A percentile compares a stretch with the other conserved stretches of the same genome.
These are phyloP conservation scores for Lodderomyces oxycetoniae DNA, from an alignment of 1,139 yeast species.

Conservation along the genomic window DNA sequence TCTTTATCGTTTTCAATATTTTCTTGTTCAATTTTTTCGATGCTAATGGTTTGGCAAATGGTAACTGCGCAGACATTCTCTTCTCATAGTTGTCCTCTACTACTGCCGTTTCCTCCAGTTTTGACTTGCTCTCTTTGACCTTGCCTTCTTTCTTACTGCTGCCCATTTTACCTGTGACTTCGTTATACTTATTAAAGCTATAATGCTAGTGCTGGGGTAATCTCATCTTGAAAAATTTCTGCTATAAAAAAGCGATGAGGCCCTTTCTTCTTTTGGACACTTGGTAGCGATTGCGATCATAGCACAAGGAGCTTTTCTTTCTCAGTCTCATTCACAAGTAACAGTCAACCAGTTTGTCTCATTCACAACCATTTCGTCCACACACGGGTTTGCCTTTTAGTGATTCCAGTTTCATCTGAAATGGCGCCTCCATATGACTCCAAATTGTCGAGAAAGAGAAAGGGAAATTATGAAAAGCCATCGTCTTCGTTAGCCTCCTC, in stretches of 20 bases:
- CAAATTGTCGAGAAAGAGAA: no score
- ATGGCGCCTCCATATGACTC: no score
- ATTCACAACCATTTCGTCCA: no score
- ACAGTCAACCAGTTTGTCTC: no score
- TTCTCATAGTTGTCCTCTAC: conserved; percentile 82
- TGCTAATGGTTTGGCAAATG: conserved; percentile 94
- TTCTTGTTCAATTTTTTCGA: conserved; percentile 94
- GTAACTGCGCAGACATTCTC: conserved; percentile 83
- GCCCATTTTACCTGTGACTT: conserved; percentile 35
- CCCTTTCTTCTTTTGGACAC: conserved; percentile 1
- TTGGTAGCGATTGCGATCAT: no score
- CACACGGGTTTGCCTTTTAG: no score
- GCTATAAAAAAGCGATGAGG: not conserved
- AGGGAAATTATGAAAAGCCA: no score
- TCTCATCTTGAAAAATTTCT: not conserved
- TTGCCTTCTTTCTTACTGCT: conserved; percentile 3
- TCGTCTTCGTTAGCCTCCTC: not conserved
- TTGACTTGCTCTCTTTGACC: conserved; percentile 9
- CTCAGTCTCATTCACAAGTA: no score
- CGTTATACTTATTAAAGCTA: not conserved
- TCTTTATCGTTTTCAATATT: conserved; percentile 90
- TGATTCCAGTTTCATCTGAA: no score
- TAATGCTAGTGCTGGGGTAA: not conserved
- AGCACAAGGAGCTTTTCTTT: no score
- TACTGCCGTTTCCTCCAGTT: conserved; percentile 33